Conservation (phyloP, 352 stramenopile genomes). For the Phytopythium boreale region DNA sequence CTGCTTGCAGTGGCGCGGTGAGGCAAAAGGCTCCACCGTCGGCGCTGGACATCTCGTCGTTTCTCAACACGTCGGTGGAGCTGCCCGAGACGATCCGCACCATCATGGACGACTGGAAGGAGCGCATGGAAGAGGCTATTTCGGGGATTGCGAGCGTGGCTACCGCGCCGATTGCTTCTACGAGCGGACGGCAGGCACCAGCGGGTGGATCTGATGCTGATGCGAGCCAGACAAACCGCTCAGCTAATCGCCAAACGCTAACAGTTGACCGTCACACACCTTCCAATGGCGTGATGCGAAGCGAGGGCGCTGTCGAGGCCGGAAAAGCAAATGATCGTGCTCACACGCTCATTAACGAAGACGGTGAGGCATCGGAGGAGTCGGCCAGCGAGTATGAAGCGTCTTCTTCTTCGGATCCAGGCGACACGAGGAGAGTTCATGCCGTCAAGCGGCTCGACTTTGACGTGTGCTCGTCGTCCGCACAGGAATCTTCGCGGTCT, state of each 20-base stretch:
- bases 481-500: background rate
- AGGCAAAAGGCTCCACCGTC: background rate
- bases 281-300: background rate
- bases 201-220: too few species aligned
- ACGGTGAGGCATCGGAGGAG: background rate
- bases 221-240: too few species aligned
- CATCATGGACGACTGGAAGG: conserved; percentile 64
- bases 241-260: background rate
- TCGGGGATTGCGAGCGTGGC: background rate
- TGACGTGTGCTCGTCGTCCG: conserved; percentile 4
- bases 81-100: conserved; percentile 52
- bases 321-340: too few species aligned
- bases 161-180: too few species aligned
- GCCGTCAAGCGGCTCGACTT: conserved; percentile 9
- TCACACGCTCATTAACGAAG: background rate
- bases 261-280: background rate
- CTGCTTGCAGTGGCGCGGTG: background rate
- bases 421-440: background rate
- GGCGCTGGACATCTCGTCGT: conserved; percentile 37
- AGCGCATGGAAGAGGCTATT: conserved; percentile 45
- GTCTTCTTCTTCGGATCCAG: background rate
- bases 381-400: background rate
- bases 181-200: background rate
- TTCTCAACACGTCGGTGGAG: conserved; percentile 54
- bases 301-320: background rate